These are phyloP conservation scores for Fusarium verrucosum DNA, from an alignment of 2,329 filamentous ascomycete species.

Conservation along the genomic window DNA sequence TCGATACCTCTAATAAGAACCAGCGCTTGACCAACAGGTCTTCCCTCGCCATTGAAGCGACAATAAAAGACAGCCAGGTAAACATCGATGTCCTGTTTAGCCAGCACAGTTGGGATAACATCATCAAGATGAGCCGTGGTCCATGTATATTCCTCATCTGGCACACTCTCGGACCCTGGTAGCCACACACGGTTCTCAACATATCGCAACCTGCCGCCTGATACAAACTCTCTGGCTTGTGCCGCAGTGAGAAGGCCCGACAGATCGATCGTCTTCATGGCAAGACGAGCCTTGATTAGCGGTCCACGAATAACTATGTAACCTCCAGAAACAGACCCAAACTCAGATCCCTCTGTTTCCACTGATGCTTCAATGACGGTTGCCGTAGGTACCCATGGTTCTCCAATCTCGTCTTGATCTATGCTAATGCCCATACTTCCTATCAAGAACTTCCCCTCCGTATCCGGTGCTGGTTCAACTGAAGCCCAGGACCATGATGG, in stretches of 20 bases:
- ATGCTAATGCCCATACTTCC: conserved; percentile 5
- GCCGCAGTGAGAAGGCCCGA: conserved; percentile 14
- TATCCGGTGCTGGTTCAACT: conserved; percentile 13
- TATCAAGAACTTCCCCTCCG: conserved; percentile 7
- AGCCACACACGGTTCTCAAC: conserved; percentile 8
- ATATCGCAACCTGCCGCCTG: conserved; percentile 25
- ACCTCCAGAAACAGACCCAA: conserved; percentile 16
- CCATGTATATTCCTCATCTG: not conserved
- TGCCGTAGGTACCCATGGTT: conserved; percentile 9
- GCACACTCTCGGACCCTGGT: not conserved
- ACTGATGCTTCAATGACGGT: conserved; percentile 19
- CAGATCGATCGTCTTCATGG: conserved; percentile 17
- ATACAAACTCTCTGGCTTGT: conserved; percentile 30
- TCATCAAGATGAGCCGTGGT: conserved; percentile 20
- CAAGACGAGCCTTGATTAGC: conserved; percentile 26
- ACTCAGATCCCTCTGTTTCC: conserved; percentile 8
- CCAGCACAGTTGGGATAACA: not conserved
- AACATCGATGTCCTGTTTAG: conserved; percentile 2
- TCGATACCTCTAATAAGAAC: conserved; percentile 10
- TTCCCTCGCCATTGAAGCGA: not conserved
- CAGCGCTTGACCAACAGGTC: conserved; percentile 3
- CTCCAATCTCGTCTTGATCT: not conserved
- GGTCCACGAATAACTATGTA: conserved; percentile 23
- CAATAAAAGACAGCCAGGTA: conserved; percentile 25
- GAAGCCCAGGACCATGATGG: conserved; percentile 38